Conservation (phyloP, 1,284 basidiomycete genomes). For the Trametes sp. region DNA sequence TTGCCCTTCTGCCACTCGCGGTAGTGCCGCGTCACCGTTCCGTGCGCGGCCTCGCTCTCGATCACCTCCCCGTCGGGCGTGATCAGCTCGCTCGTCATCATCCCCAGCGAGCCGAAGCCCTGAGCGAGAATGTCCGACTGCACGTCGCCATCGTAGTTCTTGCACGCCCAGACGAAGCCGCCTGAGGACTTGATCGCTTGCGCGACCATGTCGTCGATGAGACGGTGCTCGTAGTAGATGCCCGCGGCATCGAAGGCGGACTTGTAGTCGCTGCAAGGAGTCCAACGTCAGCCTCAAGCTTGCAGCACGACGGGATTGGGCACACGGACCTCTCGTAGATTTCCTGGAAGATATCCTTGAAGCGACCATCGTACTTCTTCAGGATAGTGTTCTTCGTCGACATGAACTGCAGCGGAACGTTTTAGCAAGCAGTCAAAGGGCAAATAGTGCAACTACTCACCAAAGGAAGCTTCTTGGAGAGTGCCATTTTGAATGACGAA, state of each 20-base stretch:
- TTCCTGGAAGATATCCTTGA: slow-evolving; percentile 99
- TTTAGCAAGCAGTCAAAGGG: not conserved
- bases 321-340: slow-evolving; percentile 73
- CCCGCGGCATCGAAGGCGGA: slow-evolving; percentile 80
- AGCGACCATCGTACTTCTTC: slow-evolving; percentile 96
- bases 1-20: slow-evolving; percentile 96
- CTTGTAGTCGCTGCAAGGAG: slow-evolving; percentile 74
- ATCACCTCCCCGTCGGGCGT: slow-evolving; percentile 94
- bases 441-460: slow-evolving; percentile 47
- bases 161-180: slow-evolving; percentile 97
- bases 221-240: slow-evolving; percentile 97
- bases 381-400: slow-evolving; percentile 98
- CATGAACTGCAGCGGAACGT: slow-evolving; percentile 72
- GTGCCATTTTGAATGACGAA: slow-evolving; percentile 98
- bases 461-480: slow-evolving; percentile 92
- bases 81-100: slow-evolving; percentile 98
- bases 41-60: slow-evolving; percentile 96
- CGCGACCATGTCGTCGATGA: slow-evolving; percentile 96
- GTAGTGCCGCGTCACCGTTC: slow-evolving; percentile 94
- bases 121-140: slow-evolving; percentile 93
- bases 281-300: not conserved
- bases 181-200: slow-evolving; percentile 97
- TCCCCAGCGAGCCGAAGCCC: slow-evolving; percentile 92
- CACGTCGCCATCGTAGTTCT: slow-evolving; percentile 98
- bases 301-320: not conserved